Evolutionary conservation across 306 rosid genomes (phyloP).

Genomic region (Pterocarpus macrocarpus): DNA sequence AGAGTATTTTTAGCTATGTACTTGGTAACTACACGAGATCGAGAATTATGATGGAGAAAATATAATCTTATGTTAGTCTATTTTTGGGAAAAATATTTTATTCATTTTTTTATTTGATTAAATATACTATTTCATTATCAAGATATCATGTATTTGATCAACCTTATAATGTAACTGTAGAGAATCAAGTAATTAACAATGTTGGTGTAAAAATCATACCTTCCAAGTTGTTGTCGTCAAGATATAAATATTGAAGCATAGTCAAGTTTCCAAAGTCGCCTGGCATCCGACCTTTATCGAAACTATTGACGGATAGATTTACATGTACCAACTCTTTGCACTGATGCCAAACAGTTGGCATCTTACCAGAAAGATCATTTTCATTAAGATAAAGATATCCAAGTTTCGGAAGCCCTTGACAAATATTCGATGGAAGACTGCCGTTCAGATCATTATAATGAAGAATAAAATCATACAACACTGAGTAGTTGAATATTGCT

Average conservation of each 20-base stretch:
- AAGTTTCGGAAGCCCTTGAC: constrained; percentile 37
- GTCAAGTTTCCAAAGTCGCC: too few relatives aligned
- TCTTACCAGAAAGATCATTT: constrained; percentile 21
- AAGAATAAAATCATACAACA: background rate
- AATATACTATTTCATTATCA: too few relatives aligned
- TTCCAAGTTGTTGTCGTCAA: constrained; percentile 12
- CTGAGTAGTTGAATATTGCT: constrained; percentile 3
- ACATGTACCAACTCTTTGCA: background rate
- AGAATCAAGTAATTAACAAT: background rate
- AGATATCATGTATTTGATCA: background rate
- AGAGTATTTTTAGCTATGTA: too few relatives aligned
- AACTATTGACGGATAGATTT: too few relatives aligned
- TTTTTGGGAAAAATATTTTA: too few relatives aligned
- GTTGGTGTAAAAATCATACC: constrained; percentile 8
- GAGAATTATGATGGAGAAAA: too few relatives aligned
- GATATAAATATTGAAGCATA: too few relatives aligned
- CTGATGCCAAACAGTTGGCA: constrained; percentile 31
- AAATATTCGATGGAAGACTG: constrained; percentile 32
- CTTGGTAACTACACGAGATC: too few relatives aligned
- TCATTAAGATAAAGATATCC: background rate
- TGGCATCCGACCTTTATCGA: too few relatives aligned
- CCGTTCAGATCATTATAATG: constrained; percentile 14
- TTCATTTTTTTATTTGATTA: too few relatives aligned
- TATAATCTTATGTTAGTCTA: too few relatives aligned
- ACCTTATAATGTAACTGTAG: background rate